phyloP scores from a whole-genome alignment of 371 early-diverging fungal genomes.

The Syncephalastrum racemosum region DNA sequence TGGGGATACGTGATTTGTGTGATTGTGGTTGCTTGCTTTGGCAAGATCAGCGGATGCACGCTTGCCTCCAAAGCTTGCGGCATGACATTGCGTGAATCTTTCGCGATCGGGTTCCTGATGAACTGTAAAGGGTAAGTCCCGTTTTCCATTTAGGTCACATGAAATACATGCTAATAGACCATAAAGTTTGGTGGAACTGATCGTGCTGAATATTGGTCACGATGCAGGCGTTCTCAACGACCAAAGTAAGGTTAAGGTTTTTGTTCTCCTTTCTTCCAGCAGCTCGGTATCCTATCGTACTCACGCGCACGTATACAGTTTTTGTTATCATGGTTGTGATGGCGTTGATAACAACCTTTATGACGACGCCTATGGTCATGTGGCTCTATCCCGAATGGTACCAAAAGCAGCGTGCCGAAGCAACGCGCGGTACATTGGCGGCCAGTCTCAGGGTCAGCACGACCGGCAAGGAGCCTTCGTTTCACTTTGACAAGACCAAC shows the following conservation, averaged over 20 bases:
- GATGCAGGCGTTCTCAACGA: slow-evolving; percentile 81
- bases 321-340: slow-evolving; percentile 92
- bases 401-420: slow-evolving; percentile 37
- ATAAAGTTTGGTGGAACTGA: slow-evolving; percentile 81
- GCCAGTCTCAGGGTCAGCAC: slow-evolving; percentile 9
- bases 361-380: slow-evolving; percentile 67
- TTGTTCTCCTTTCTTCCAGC: background rate
- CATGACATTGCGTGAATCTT: slow-evolving; percentile 80
- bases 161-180: slow-evolving; percentile 4
- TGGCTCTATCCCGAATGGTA: slow-evolving; percentile 61
- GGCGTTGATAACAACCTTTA: slow-evolving; percentile 82
- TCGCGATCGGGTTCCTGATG: slow-evolving; percentile 91
- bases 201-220: slow-evolving; percentile 90
- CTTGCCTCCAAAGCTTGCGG: slow-evolving; percentile 68
- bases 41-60: slow-evolving; percentile 87
- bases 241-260: slow-evolving; percentile 34
- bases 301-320: slow-evolving; percentile 27
- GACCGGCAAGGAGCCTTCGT: background rate
- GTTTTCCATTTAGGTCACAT: background rate
- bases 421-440: slow-evolving; percentile 1
- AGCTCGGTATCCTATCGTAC: background rate
- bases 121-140: slow-evolving; percentile 82
- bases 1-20: slow-evolving; percentile 85
- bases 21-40: slow-evolving; percentile 75
- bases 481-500: background rate